Percentiles rank a stretch among this genome's conserved stretches.
phyloP scores from a whole-genome alignment of 306 rosid species.

The Chamaecrista fasciculata region DNA sequence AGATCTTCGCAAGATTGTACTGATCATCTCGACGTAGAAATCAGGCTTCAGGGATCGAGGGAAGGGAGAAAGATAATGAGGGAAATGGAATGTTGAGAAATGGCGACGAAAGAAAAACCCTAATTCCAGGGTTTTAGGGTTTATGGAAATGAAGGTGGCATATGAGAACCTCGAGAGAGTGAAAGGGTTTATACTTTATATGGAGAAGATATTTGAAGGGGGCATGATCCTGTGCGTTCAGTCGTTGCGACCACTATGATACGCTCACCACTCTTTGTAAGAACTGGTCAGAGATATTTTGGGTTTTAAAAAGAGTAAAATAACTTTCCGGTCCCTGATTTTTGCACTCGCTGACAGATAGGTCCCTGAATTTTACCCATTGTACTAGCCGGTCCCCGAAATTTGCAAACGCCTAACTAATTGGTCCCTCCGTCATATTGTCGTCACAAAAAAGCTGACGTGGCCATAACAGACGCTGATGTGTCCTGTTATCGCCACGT shows the following conservation, averaged over 20 bases:
- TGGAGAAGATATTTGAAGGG: background rate
- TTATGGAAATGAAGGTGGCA: background rate
- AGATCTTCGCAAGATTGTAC: conserved; percentile 44
- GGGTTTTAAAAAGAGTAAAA: too few relatives aligned
- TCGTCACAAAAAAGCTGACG: too few relatives aligned
- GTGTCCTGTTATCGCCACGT: too few relatives aligned
- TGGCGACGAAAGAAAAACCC: background rate
- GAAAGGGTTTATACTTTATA: background rate
- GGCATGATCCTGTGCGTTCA: conserved; percentile 6
- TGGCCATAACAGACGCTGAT: too few relatives aligned
- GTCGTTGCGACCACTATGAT: background rate
- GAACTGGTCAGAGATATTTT: too few relatives aligned
- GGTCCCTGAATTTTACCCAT: too few relatives aligned
- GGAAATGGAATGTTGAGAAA: background rate
- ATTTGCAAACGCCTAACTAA: too few relatives aligned
- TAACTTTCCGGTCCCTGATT: too few relatives aligned
- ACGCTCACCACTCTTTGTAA: too few relatives aligned
- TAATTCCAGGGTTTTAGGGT: background rate
- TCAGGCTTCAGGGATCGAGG: background rate
- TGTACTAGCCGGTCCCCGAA: too few relatives aligned
- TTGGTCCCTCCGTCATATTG: too few relatives aligned
- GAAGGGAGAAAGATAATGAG: background rate
- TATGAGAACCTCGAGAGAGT: background rate
- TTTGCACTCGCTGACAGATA: too few relatives aligned
- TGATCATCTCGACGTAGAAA: conserved; percentile 31